Conservation (phyloP, 805 yeast species). For the Saccharomyces mikatae region DNA sequence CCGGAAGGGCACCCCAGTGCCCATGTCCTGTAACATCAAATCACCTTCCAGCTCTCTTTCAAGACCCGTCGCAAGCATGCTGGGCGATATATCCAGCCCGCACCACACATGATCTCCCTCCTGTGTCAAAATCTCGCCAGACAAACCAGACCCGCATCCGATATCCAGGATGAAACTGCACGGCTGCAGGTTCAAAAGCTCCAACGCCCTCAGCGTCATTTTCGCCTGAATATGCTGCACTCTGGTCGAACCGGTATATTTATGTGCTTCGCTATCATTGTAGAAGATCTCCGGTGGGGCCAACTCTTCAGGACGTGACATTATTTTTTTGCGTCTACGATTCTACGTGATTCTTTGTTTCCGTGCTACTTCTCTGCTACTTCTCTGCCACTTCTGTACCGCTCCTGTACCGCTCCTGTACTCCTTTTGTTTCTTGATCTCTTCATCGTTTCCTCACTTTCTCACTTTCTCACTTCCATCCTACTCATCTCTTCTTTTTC, state of each 20-base stretch:
- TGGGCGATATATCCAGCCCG: slow-evolving; percentile 93
- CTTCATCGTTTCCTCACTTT: no score
- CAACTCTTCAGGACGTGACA: slow-evolving; percentile 94
- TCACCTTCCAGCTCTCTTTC: slow-evolving; percentile 94
- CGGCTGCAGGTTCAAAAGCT: slow-evolving; percentile 64
- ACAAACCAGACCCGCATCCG: slow-evolving; percentile 95
- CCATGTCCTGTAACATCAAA: slow-evolving; percentile 84
- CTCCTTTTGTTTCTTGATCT: no score
- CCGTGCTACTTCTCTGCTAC: background rate
- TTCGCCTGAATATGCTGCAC: slow-evolving; percentile 97
- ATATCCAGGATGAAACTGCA: slow-evolving; percentile 73
- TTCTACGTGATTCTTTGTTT: background rate
- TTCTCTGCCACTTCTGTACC: background rate
- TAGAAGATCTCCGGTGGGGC: slow-evolving; percentile 97
- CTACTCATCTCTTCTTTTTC: background rate
- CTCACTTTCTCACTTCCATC: background rate
- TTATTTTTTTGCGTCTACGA: slow-evolving; percentile 19
- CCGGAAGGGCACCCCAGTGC: slow-evolving; percentile 87
- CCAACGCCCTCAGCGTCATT: slow-evolving; percentile 92
- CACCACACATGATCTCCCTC: slow-evolving; percentile 86
- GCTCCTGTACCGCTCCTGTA: no score
- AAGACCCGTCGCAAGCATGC: slow-evolving; percentile 90
- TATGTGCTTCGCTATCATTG: slow-evolving; percentile 80
- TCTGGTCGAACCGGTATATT: slow-evolving; percentile 89
- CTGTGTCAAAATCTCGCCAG: slow-evolving; percentile 88